Base-by-base conservation (phyloP, 495 filamentous ascomycete genomes). In the Chlorociboria aeruginascens region DNA sequence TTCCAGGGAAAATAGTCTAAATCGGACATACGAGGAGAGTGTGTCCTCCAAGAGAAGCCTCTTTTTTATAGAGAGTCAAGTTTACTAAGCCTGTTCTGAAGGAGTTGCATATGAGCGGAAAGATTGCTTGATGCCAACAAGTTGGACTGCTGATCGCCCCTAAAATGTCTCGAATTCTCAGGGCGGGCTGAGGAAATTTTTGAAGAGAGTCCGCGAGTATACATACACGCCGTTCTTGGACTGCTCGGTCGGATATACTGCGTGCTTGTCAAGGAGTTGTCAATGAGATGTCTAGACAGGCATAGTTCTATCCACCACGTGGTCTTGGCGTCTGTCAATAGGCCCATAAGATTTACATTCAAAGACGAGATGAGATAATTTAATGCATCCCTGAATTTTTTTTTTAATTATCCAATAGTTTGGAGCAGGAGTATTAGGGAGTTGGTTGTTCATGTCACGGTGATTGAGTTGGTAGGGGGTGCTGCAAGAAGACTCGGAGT, bases 1-100 rank as follows among this genome's bases (percentile, higher is more conserved):
- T 25, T 25, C 4, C 20, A 25, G 20, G 20, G 20, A 25, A 25
- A 25, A 4, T 25, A 25, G 4, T 25, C 20, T 25, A 4, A 25
- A 1, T 25, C 20, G 58, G 56, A 61, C 53, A 3, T 59, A 50
- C 33, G 56, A 59, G 38, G 58, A 59, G 34, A 14, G 32, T 6
- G 43, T 56, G 39, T 49, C 55, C 29, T 58, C 54, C 16, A 43
- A 33, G 28, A 20, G 53, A 13, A 25, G 14, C 17, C 16, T 52
- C 32, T 46, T 47, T 31, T 50, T 57, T 14, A 54, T 36, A 12
- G 42, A 45, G 14, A 39, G 20, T n/a, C 53, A 55, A 45, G 49
- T 45, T 10, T 52, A 40, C 42, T 51, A 38, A 34, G 40, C 16
- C 33, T 53, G 50, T 29, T 37, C 40, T 8, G 7, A 49, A 30